Evolutionary conservation across 1,284 basidiomycete genomes (phyloP).

Genomic region (Volvariella surrecta): DNA sequence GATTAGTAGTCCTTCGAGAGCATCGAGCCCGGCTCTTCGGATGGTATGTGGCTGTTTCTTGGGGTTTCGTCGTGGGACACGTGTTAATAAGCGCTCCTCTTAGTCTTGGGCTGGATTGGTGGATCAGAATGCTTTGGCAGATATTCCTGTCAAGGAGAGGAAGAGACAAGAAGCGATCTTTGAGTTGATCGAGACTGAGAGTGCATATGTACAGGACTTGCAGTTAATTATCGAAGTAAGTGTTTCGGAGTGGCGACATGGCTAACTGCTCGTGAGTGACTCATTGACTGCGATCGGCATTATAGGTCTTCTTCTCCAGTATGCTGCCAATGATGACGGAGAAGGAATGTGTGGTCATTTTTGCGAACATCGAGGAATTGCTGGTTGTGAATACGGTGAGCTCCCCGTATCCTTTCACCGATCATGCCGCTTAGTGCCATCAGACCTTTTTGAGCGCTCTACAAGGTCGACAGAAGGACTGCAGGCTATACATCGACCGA

Average conservation of each 20-base stretch:
- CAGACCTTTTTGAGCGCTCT: slow-evolving; percentile 71
- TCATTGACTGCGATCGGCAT: slow-evolving; percentile 5
- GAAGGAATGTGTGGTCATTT: slow-evolving; percentile 78
- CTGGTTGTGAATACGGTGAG: slow-evolving; percentile 78
- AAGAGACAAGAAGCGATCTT: slow-evolving; percentile 90
- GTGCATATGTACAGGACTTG: slow-evolving; percentile 80
- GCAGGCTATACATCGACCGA: slow-evolving; percentile 80
- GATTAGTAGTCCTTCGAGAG: slow-evolving; percentile 22
- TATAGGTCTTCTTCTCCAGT: slow-evolving; percentile 69
- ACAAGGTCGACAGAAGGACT: slow-evolving; percentile 86
- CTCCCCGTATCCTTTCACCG: slow-evolving; percentile 6
- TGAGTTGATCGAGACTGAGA: slow-evolving; percentile 86
- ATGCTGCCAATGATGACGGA: slow-evolving; percentile 68
- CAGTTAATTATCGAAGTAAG: slow-evolving; percentile 84
- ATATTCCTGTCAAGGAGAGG: slow-evolving; percentile 69
- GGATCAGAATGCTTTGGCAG: slow-evolving; percentile 72
- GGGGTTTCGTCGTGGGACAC: not conserved
- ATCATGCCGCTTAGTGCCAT: slow-evolving; percentile 22
- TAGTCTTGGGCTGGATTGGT: slow-evolving; percentile 90
- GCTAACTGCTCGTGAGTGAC: not conserved
- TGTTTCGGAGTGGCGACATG: not conserved
- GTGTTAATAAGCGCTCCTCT: slow-evolving; percentile 5
- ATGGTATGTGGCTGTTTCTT: slow-evolving; percentile 36
- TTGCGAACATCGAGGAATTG: slow-evolving; percentile 91
- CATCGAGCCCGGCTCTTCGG: slow-evolving; percentile 54